Percentiles rank a stretch among this genome's conserved stretches.
phyloP scores from a whole-genome alignment of 306 rosid genomes.

The Ochetophila trinervis region DNA sequence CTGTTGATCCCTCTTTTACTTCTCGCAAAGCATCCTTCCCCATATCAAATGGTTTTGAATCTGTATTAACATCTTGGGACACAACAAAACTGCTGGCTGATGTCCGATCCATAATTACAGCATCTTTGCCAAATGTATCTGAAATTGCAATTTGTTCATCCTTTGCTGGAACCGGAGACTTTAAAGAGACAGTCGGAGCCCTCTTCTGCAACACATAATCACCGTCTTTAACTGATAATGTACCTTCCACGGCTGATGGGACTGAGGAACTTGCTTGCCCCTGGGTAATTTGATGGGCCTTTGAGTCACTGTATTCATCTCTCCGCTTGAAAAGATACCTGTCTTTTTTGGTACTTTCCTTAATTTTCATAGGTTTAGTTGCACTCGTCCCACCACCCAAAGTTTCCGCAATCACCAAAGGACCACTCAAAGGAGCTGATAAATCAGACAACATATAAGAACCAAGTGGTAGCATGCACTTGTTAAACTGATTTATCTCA shows the following conservation, averaged over 20 bases:
- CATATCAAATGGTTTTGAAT: conserved; percentile 44
- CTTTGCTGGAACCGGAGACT: conserved; percentile 35
- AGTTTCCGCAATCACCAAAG: conserved; percentile 81
- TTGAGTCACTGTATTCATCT: conserved; percentile 52
- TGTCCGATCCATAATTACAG: conserved; percentile 22
- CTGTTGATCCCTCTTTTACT: conserved; percentile 18
- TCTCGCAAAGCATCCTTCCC: conserved; percentile 35
- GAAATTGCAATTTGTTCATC: conserved; percentile 32
- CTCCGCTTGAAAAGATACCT: conserved; percentile 86
- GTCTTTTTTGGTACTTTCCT: conserved; percentile 74
- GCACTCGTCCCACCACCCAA: conserved; percentile 58
- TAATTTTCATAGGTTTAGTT: conserved; percentile 58
- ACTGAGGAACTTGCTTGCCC: conserved; percentile 37
- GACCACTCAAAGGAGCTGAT: conserved; percentile 97
- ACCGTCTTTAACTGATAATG: conserved; percentile 41
- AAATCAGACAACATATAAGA: conserved; percentile 34
- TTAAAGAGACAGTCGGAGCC: conserved; percentile 30
- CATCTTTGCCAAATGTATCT: conserved; percentile 37
- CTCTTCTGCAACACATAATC: conserved; percentile 61
- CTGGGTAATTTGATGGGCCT: conserved; percentile 15
- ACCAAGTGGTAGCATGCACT: conserved; percentile 6
- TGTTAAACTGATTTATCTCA: background rate
- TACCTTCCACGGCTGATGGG: conserved; percentile 46
- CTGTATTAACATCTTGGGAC: conserved; percentile 26
- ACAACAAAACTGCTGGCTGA: conserved; percentile 33